Evolutionary conservation across 768 basidiomycete species (phyloP).

Genomic region (Serpula lacrymans): DNA sequence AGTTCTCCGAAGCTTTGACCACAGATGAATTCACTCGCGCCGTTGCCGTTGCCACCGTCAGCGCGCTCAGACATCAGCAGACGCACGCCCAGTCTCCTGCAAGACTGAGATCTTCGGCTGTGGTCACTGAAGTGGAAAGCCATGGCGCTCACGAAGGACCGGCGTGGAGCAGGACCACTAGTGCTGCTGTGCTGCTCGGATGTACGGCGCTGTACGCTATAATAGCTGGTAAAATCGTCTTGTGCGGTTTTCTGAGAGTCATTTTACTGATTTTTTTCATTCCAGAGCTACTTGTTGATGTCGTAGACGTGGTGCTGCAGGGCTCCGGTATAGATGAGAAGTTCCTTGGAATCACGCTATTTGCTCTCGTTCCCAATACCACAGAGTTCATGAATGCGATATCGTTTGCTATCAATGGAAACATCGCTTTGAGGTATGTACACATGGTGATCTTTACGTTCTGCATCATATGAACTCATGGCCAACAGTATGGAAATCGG

Average conservation of each 20-base stretch:
- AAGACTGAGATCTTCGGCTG: slow-evolving; percentile 40
- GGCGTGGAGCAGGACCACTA: slow-evolving; percentile 89
- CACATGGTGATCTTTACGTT: not conserved
- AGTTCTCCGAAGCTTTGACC: slow-evolving; percentile 64
- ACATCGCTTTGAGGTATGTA: slow-evolving; percentile 88
- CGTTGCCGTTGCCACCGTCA: slow-evolving; percentile 92
- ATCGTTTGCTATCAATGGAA: slow-evolving; percentile 94
- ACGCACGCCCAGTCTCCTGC: slow-evolving; percentile 47
- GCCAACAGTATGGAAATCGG: slow-evolving; percentile 93
- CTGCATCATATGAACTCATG: not conserved
- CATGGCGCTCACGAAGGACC: slow-evolving; percentile 93
- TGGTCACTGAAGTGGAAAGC: slow-evolving; percentile 34
- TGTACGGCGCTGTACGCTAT: slow-evolving; percentile 93
- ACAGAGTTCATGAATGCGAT: slow-evolving; percentile 99
- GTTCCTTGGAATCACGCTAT: slow-evolving; percentile 93
- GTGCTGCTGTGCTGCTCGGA: slow-evolving; percentile 82
- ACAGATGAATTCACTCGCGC: slow-evolving; percentile 91
- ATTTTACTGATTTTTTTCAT: slow-evolving; percentile 3
- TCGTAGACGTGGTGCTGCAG: slow-evolving; percentile 89
- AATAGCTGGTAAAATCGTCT: slow-evolving; percentile 78
- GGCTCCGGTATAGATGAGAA: slow-evolving; percentile 96
- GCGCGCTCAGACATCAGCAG: slow-evolving; percentile 81
- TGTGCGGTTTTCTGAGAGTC: not conserved
- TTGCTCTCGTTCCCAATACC: slow-evolving; percentile 96
- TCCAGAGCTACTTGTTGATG: slow-evolving; percentile 88